A percentile compares a stretch with the other conserved stretches of the same genome.
Conservation (phyloP, 768 basidiomycete genomes). For the Naganishia friedmannii region DNA sequence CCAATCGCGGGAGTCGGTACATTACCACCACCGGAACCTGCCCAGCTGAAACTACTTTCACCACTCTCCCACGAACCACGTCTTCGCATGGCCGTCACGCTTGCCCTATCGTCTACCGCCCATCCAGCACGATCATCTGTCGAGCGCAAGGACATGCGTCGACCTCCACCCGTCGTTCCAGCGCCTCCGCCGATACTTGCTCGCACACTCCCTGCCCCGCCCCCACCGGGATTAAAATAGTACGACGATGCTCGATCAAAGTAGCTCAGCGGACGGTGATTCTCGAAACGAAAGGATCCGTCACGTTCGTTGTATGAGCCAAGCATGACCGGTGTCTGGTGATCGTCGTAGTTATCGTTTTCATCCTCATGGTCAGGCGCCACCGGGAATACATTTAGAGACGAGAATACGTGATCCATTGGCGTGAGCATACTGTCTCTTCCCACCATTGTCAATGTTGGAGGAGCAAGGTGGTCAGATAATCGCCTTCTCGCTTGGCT, state of each 20-base stretch:
- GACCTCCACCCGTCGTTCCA: not conserved
- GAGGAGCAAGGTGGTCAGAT: not conserved
- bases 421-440: not conserved
- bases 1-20: not conserved
- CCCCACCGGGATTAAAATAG: not conserved
- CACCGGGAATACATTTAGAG: not conserved
- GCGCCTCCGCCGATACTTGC: not conserved
- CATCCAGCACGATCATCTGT: conserved; percentile 4
- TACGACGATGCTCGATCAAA: conserved; percentile 13
- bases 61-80: conserved; percentile 92
- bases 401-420: not conserved
- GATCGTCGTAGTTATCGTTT: not conserved
- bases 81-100: conserved; percentile 79
- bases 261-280: conserved; percentile 1
- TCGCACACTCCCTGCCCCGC: not conserved
- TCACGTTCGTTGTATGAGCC: not conserved
- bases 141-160: not conserved
- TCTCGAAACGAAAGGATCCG: not conserved
- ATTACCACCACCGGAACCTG: not conserved
- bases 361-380: not conserved
- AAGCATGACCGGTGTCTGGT: conserved; percentile 1
- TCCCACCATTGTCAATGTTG: not conserved
- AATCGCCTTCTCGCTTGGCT: no score
- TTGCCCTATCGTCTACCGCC: conserved; percentile 69
- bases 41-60: conserved; percentile 54